Base-by-base conservation (phyloP, 345 rosid genomes). In the Gossypioides kirkii region DNA sequence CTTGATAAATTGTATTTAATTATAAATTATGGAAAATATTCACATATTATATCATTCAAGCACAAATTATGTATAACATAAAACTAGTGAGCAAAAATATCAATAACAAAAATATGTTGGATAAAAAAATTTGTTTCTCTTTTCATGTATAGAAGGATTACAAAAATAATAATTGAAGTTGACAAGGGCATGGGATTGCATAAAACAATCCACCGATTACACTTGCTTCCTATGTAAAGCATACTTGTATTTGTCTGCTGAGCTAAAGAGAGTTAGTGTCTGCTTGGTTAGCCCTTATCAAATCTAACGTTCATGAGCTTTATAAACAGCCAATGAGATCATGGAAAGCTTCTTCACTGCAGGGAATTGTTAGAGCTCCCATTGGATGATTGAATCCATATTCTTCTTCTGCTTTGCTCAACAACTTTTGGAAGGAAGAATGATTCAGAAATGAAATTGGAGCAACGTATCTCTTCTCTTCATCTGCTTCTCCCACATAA, bases 281-380 rank as follows among this genome's bases (percentile, higher is more conserved):
- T 13, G 14, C 46, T 61, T 61, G 41, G 43, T 58, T 32, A 32
- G 38, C 38, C 38, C 4, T 32, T 32, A 32, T 6, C 7, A 5
- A 32, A 32, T 32, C 7, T 36, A 32, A 16, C 41, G 13, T 3
- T 74, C 8, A 76, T 45, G 65, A 32, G 73, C 71, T 13, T 16
- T 55, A 43, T 17, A 86, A 71, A 53, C 77, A 36, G n/a, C 89
- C 87, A 36, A 85, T 81, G 42, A 85, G 72, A 25, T 36, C 50
- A 56, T 81, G 12, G 77, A 87, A 91, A 0, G 46, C 74, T 2
- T 86, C 85, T 82, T 87, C 89, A 0, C 77, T 67, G 79, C 86
- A 87, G 2, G 86, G 90, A 23, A 90, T 81, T 9, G 84, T 88
- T 22, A 88, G 68, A 36, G 86, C 86, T 2, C 89, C 90, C 77